Evolutionary conservation across 2,329 filamentous ascomycete genomes (phyloP).

Genomic region (Alternaria ventricosa): DNA sequence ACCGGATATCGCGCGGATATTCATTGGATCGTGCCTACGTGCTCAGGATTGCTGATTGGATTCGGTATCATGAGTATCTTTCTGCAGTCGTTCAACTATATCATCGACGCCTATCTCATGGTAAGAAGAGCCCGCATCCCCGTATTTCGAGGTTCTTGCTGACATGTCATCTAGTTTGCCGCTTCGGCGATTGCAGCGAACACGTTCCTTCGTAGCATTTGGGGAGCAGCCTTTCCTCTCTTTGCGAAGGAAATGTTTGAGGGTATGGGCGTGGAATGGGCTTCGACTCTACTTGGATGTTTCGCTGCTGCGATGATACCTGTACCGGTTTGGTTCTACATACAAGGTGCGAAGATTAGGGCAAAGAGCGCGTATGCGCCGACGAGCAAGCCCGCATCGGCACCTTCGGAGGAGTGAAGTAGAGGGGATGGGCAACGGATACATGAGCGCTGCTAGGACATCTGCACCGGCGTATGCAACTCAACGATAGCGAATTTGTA

Average conservation of each 20-base stretch:
- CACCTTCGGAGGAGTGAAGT: constrained; percentile 4
- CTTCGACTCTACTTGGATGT: constrained; percentile 53
- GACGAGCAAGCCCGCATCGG: constrained; percentile 27
- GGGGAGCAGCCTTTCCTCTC: constrained; percentile 60
- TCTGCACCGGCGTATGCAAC: background rate
- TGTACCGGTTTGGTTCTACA: constrained; percentile 54
- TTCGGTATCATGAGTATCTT: constrained; percentile 66
- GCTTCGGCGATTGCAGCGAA: constrained; percentile 64
- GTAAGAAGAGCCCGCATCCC: constrained; percentile 9
- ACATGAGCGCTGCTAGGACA: rapidly evolving
- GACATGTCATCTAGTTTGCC: constrained; percentile 48
- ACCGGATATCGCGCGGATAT: constrained; percentile 53
- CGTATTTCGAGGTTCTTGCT: constrained; percentile 1
- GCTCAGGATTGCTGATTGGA: constrained; percentile 60
- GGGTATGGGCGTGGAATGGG: constrained; percentile 59
- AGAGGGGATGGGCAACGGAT: too few species aligned
- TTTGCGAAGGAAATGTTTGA: constrained; percentile 64
- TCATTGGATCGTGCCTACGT: constrained; percentile 51
- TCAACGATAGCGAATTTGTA: background rate
- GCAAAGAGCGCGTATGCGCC: constrained; percentile 54
- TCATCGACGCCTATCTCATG: constrained; percentile 67
- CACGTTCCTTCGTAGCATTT: constrained; percentile 60
- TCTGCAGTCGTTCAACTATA: constrained; percentile 64
- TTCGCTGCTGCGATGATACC: constrained; percentile 54
- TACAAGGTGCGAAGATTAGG: constrained; percentile 53